These are phyloP conservation scores for Debaryomyces sp. DNA, from an alignment of 1,139 yeast species.

Conservation along the genomic window DNA sequence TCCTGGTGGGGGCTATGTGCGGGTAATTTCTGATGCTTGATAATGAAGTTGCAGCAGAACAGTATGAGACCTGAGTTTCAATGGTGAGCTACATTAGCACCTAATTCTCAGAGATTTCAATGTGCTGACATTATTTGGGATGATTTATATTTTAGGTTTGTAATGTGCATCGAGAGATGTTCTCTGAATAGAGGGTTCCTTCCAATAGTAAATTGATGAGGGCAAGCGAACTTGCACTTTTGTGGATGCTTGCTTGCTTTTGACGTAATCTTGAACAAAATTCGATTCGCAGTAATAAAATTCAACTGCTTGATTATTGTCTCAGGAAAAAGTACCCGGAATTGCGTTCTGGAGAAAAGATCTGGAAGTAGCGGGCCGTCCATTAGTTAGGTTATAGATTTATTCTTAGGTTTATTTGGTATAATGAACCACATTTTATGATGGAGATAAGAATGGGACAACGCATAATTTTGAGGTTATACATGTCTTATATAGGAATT, in stretches of 20 bases:
- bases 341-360: not conserved
- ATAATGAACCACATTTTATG: no score
- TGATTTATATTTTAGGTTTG: not conserved
- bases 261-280: not conserved
- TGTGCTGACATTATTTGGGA: not conserved
- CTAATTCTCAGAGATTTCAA: not conserved
- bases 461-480: no score
- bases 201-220: not conserved
- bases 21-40: not conserved
- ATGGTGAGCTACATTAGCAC: not conserved
- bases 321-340: not conserved
- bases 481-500: no score
- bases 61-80: not conserved
- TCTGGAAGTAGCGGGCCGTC: not conserved
- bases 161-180: not conserved
- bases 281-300: not conserved
- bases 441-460: no score
- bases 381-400: no score
- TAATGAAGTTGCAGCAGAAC: not conserved
- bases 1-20: constrained; percentile 4
- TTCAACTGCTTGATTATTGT: not conserved
- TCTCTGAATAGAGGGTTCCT: not conserved
- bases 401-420: no score
- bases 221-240: not conserved
- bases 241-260: not conserved